These are phyloP conservation scores for Beauveria bassiana DNA, from an alignment of 2,329 filamentous ascomycete species.

Conservation along the genomic window DNA sequence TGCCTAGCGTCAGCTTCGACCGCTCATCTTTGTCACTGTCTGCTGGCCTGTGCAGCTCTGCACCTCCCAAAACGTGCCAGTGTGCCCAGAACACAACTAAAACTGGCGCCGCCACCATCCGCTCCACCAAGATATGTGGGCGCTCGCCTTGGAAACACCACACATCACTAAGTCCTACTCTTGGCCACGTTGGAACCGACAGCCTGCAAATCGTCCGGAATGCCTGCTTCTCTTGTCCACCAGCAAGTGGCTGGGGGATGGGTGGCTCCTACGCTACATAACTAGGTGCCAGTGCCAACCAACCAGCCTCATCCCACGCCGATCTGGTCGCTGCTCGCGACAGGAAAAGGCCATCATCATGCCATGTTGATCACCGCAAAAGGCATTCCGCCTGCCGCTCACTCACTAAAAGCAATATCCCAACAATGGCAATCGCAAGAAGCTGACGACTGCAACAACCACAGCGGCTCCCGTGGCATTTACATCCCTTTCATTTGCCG, in stretches of 20 bases:
- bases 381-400: neutral
- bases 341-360: neutral
- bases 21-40: neutral
- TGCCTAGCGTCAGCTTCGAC: conserved; percentile 1
- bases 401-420: neutral
- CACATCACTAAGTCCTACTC: neutral
- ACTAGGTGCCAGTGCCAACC: neutral
- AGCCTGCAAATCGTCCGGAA: conserved; percentile 4
- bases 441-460: neutral
- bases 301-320: conserved; percentile 5
- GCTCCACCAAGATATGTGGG: neutral
- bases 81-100: conserved; percentile 3
- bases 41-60: neutral
- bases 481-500: neutral
- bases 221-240: neutral
- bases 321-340: conserved; percentile 5
- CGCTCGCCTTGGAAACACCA: neutral
- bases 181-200: neutral
- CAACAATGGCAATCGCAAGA: neutral
- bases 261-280: neutral
- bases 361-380: neutral
- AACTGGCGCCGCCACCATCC: neutral
- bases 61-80: neutral
- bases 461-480: neutral
- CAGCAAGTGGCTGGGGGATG: neutral